These are phyloP conservation scores for Candida michaelii DNA, from an alignment of 805 yeast species.

Conservation along the genomic window DNA sequence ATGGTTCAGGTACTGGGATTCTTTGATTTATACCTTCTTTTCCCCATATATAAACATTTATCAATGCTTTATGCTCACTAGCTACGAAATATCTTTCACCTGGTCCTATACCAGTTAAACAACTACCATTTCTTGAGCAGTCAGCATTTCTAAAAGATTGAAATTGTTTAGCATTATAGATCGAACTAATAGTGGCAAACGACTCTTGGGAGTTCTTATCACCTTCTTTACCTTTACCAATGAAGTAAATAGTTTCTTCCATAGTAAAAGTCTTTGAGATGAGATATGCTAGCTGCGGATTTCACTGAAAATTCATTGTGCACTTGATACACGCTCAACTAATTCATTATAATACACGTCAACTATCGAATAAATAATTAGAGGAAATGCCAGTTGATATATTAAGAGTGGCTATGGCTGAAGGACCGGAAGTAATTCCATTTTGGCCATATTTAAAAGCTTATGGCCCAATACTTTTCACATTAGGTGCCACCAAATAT, in stretches of 20 bases:
- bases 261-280: slow-evolving; percentile 21
- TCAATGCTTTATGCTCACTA: slow-evolving; percentile 67
- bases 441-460: slow-evolving; percentile 61
- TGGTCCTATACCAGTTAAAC: slow-evolving; percentile 43
- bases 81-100: slow-evolving; percentile 63
- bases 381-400: slow-evolving; percentile 79
- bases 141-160: slow-evolving; percentile 55
- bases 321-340: too few species aligned
- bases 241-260: slow-evolving; percentile 53
- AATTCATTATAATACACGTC: too few species aligned
- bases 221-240: slow-evolving; percentile 42
- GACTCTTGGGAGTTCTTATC: slow-evolving; percentile 47
- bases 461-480: slow-evolving; percentile 56
- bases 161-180: slow-evolving; percentile 48
- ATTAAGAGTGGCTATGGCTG: slow-evolving; percentile 61
- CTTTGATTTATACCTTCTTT: slow-evolving; percentile 75
- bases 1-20: slow-evolving; percentile 80
- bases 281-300: slow-evolving; percentile 3
- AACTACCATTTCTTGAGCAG: slow-evolving; percentile 46
- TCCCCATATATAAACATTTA: slow-evolving; percentile 71
- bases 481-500: slow-evolving; percentile 55
- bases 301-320: too few species aligned
- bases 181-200: slow-evolving; percentile 41
- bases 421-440: slow-evolving; percentile 77
- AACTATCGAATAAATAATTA: neutral